A percentile compares a stretch with the other conserved stretches of the same genome.
phyloP scores from a whole-genome alignment of 2,329 filamentous ascomycete species.

The Pseudocercospora fijiensis region DNA sequence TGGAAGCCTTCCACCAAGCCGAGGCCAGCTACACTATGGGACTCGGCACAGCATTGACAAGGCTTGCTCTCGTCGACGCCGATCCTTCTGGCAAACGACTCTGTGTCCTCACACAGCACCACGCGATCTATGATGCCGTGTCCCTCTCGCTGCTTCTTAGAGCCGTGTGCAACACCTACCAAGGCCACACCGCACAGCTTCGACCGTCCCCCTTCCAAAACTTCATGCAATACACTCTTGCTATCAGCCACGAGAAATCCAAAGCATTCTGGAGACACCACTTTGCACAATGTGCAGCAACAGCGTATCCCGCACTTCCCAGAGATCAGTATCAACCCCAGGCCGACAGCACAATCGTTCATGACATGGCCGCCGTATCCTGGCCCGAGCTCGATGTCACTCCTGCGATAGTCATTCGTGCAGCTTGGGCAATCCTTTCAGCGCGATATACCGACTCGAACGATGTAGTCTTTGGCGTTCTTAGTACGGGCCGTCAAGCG shows the following conservation, averaged over 20 bases:
- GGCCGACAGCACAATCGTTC: slow-evolving; percentile 31
- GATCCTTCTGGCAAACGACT: neutral
- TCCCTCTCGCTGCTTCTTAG: slow-evolving; percentile 16
- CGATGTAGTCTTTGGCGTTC: slow-evolving; percentile 15
- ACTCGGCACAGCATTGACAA: slow-evolving; percentile 11
- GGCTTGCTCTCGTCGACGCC: neutral
- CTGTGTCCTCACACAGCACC: slow-evolving; percentile 21
- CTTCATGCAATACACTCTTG: neutral
- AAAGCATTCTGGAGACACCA: slow-evolving; percentile 2
- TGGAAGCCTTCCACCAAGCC: neutral
- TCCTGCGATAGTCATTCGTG: slow-evolving; percentile 12
- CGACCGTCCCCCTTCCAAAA: neutral
- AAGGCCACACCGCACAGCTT: neutral
- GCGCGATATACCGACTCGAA: slow-evolving; percentile 8
- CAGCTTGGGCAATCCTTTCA: slow-evolving; percentile 19
- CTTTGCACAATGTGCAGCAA: slow-evolving; percentile 28
- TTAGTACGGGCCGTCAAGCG: neutral
- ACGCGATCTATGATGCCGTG: slow-evolving; percentile 25
- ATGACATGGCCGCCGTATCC: slow-evolving; percentile 18
- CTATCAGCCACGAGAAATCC: neutral
- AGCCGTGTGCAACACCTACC: neutral
- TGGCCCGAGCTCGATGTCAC: slow-evolving; percentile 18
- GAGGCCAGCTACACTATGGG: neutral
- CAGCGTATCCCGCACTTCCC: slow-evolving; percentile 36
- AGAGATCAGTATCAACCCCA: slow-evolving; percentile 26